phyloP scores from a whole-genome alignment of 495 filamentous ascomycete genomes.

The Copromyces sp. region DNA sequence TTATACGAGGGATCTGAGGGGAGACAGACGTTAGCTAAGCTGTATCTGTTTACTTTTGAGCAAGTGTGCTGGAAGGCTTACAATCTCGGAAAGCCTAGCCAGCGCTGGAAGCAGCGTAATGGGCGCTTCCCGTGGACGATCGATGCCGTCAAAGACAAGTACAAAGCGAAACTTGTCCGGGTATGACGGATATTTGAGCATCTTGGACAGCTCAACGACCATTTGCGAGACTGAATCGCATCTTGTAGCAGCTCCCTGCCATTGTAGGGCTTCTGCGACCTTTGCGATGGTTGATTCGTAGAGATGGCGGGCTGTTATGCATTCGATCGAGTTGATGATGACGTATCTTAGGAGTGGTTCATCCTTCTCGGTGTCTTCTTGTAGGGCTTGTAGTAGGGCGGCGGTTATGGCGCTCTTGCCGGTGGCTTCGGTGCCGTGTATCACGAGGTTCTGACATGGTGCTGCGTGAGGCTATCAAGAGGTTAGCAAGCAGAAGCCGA shows the following conservation, averaged over 20 bases:
- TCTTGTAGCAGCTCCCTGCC: constrained; percentile 35
- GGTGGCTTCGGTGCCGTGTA: constrained; percentile 85
- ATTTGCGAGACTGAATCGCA: constrained; percentile 74
- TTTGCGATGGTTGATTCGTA: constrained; percentile 54
- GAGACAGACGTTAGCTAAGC: constrained; percentile 8
- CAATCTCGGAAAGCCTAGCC: constrained; percentile 26
- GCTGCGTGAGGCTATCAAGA: constrained; percentile 30
- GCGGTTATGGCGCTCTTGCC: constrained; percentile 70
- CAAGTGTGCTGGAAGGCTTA: constrained; percentile 1
- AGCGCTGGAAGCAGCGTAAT: constrained; percentile 70
- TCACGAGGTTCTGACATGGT: constrained; percentile 50
- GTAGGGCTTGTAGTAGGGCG: constrained; percentile 40
- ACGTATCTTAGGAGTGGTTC: constrained; percentile 43
- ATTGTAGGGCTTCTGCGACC: constrained; percentile 42
- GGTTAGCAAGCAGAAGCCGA: background rate
- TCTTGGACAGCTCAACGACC: constrained; percentile 52
- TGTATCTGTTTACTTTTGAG: background rate
- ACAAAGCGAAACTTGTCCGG: constrained; percentile 46
- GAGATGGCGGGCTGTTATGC: constrained; percentile 81
- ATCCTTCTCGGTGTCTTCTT: constrained; percentile 5
- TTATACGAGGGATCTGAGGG: constrained; percentile 66
- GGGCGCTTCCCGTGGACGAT: constrained; percentile 70
- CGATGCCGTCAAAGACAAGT: constrained; percentile 84
- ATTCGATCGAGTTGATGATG: constrained; percentile 71
- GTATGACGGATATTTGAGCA: constrained; percentile 39